Evolutionary conservation across 805 yeast genomes (phyloP).

Genomic region (Ogataea zsoltii): DNA sequence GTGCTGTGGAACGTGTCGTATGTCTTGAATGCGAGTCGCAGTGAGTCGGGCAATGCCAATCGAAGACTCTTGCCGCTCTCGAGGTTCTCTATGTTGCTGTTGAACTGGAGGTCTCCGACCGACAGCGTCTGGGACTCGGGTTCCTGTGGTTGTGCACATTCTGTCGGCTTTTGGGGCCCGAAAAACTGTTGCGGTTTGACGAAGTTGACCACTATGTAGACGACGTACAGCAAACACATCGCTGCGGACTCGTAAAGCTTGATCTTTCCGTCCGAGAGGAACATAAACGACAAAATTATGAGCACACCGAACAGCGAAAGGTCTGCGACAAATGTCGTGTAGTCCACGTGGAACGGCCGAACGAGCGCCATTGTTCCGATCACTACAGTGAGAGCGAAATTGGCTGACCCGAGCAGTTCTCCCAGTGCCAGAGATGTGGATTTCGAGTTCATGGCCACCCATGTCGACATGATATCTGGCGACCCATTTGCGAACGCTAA

Average conservation of each 20-base stretch:
- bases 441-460: conserved; percentile 73
- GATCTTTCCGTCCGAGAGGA: conserved; percentile 57
- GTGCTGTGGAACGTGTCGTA: conserved; percentile 19
- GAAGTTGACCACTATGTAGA: conserved; percentile 52
- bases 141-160: too few relatives aligned
- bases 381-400: conserved; percentile 52
- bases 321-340: conserved; percentile 59
- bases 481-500: conserved; percentile 91
- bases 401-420: conserved; percentile 54
- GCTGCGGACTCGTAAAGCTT: conserved; percentile 54
- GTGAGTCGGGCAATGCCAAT: conserved; percentile 34
- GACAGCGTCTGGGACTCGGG: background rate
- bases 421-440: conserved; percentile 57
- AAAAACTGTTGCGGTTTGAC: conserved; percentile 20
- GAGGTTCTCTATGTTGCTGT: conserved; percentile 29
- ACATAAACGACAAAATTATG: conserved; percentile 48
- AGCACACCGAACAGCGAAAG: conserved; percentile 54
- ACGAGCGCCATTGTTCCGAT: conserved; percentile 50
- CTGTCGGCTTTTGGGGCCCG: background rate
- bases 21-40: conserved; percentile 28
- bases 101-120: conserved; percentile 19
- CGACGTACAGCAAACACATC: conserved; percentile 56
- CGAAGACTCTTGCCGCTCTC: conserved; percentile 30
- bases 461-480: conserved; percentile 86
- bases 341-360: conserved; percentile 51